Percentiles rank a stretch among this genome's conserved stretches.
Conservation (phyloP, 768 basidiomycete genomes). For the Vararia minispora region DNA sequence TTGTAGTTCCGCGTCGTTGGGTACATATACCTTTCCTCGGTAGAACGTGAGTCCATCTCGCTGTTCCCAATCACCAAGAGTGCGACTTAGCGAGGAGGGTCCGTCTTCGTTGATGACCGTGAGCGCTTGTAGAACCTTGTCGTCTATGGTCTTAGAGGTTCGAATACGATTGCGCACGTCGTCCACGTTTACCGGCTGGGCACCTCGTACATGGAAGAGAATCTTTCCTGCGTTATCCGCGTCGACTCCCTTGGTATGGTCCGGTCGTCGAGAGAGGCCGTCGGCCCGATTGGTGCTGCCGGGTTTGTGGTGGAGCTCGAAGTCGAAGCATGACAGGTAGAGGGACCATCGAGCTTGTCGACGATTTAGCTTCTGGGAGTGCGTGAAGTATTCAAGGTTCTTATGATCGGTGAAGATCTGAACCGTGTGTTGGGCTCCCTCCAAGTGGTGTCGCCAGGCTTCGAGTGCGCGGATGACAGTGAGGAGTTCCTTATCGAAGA, state of each 20-base stretch:
- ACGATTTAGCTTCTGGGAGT: slow-evolving; percentile 16
- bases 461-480: slow-evolving; percentile 21
- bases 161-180: not conserved
- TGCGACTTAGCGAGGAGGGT: too few species aligned
- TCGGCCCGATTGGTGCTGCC: slow-evolving; percentile 16
- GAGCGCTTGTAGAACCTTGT: too few species aligned
- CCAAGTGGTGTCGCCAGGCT: slow-evolving; percentile 18
- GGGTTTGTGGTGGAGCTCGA: slow-evolving; percentile 21
- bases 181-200: too few species aligned
- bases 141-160: too few species aligned
- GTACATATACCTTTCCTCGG: too few species aligned
- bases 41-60: too few species aligned
- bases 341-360: slow-evolving; percentile 25
- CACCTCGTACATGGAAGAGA: too few species aligned
- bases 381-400: slow-evolving; percentile 20
- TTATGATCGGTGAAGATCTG: slow-evolving; percentile 21
- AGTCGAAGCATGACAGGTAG: slow-evolving; percentile 25
- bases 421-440: slow-evolving; percentile 9
- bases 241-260: too few species aligned
- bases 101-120: too few species aligned
- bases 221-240: too few species aligned
- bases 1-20: too few species aligned
- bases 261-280: slow-evolving; percentile 15
- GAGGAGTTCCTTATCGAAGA: slow-evolving; percentile 30
- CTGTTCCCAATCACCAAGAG: too few species aligned